phyloP scores from a whole-genome alignment of 2,329 filamentous ascomycete species.

The Aspergillus pseudoviridinutans region DNA sequence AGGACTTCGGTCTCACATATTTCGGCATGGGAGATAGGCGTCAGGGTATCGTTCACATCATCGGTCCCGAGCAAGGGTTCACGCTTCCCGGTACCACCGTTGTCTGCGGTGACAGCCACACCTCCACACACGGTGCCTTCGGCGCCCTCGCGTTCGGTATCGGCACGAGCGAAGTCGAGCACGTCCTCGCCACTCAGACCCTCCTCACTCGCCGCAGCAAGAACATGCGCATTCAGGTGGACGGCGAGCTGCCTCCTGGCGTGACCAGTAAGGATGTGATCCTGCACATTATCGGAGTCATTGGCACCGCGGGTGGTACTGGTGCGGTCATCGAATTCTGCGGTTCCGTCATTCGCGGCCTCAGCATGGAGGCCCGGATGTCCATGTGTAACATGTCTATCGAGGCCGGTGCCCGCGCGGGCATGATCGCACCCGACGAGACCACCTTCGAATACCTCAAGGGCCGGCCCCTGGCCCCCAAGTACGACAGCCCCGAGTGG shows the following conservation, averaged over 20 bases:
- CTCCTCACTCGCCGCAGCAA: slow-evolving; percentile 93
- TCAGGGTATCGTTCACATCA: slow-evolving; percentile 97
- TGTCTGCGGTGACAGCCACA: slow-evolving; percentile 97
- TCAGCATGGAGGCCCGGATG: slow-evolving; percentile 98
- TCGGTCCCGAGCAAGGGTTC: slow-evolving; percentile 97
- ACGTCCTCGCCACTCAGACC: slow-evolving; percentile 94
- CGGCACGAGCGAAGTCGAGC: slow-evolving; percentile 96
- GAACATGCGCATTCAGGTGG: slow-evolving; percentile 97
- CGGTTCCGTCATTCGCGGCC: slow-evolving; percentile 79
- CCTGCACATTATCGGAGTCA: slow-evolving; percentile 85
- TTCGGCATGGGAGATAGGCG: slow-evolving; percentile 95
- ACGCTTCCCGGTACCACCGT: slow-evolving; percentile 95
- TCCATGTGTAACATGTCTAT: slow-evolving; percentile 99
- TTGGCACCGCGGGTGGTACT: slow-evolving; percentile 92
- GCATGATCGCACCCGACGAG: slow-evolving; percentile 95
- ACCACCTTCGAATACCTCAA: slow-evolving; percentile 94
- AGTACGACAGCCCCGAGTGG: slow-evolving; percentile 81
- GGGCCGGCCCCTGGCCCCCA: slow-evolving; percentile 81
- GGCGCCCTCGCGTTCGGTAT: slow-evolving; percentile 94
- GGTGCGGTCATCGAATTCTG: slow-evolving; percentile 97
- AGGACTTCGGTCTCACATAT: slow-evolving; percentile 93
- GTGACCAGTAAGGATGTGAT: slow-evolving; percentile 96
- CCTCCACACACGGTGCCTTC: slow-evolving; percentile 95
- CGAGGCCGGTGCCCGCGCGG: slow-evolving; percentile 88
- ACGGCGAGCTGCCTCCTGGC: slow-evolving; percentile 82